phyloP scores from a whole-genome alignment of 2,329 filamentous ascomycete genomes.

The Aaosphaeria pasadenensis region DNA sequence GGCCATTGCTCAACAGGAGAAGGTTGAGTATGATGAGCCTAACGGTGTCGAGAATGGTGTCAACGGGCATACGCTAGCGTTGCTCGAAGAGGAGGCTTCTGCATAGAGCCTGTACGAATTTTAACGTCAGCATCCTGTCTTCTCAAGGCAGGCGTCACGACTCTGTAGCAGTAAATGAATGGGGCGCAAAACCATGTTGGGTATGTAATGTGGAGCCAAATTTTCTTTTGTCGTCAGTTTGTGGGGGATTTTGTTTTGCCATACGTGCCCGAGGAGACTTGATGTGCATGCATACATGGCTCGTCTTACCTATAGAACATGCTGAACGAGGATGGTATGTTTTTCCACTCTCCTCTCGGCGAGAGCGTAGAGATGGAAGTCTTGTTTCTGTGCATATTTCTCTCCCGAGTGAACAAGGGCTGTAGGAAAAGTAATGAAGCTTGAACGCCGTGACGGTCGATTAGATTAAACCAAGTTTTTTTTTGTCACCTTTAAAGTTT shows the following conservation, averaged over 20 bases:
- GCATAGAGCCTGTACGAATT: slow-evolving; percentile 2
- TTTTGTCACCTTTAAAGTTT: no score
- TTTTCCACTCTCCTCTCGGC: no score
- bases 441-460: no score
- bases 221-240: background rate
- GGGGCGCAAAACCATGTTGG: slow-evolving; percentile 9
- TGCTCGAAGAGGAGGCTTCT: slow-evolving; percentile 21
- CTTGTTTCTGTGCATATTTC: no score
- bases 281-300: no score
- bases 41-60: slow-evolving; percentile 20
- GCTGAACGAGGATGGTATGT: no score
- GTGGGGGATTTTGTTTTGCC: background rate
- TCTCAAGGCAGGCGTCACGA: background rate
- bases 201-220: slow-evolving; percentile 14
- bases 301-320: no score
- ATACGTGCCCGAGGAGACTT: no score
- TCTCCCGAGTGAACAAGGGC: no score
- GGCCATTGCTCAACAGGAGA: slow-evolving; percentile 93
- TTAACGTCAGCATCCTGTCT: background rate
- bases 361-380: no score
- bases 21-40: slow-evolving; percentile 56
- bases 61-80: slow-evolving; percentile 13
- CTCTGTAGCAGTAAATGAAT: slow-evolving; percentile 5
- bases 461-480: no score
- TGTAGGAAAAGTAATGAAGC: no score